Evolutionary conservation across 2,329 filamentous ascomycete species (phyloP), one percentile per base, ranked within the genome.

Genomic region (Botrytis deweyae): DNA sequence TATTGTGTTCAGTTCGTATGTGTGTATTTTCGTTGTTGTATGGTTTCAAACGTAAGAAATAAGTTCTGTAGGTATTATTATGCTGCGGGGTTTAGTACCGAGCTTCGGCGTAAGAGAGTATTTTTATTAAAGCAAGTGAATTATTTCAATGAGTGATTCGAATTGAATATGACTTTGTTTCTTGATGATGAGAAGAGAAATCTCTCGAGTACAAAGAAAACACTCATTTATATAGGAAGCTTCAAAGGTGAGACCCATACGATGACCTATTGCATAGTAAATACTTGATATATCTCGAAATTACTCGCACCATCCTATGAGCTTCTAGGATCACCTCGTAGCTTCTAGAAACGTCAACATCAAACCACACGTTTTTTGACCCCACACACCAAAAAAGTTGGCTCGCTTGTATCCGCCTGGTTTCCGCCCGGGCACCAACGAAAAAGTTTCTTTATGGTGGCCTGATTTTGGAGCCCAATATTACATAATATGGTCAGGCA

Each of bases 1-100:
- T 67, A 42, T 69, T 74, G 67, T 76, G 71, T 75, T 78, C 74
- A 74, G 74, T 73, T 76, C 75, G 74, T 78, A 75, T 72, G 12
- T 49, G 44, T 44, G 49, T 29, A 10, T 52, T 59, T 49, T 72
- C 29, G 49, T 72, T 58, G 49, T 66, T 67, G 36, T 52, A 33
- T 58, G 44, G 46, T 59, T 64, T 52, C 42, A 49, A 64, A 49
- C 7, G 20, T 46, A 46, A 14, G 36, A 42, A 33, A 22, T 25
- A 16, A 38, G 22, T 66, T n/a, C 36, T 36, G 29, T 44, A 40
- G 58, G 42, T 16, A 44, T 10, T 25, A 44, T 58, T 65, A 68
- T 46, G 38, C 49, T 68, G 62, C 71, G 71, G 63, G 52, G 52
- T 72, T 22, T 49, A 68, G 59, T 42, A 36, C 42, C 40, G 44